A percentile compares a stretch with the other conserved stretches of the same genome.
These are phyloP conservation scores for Penicillium atrosanguineum DNA, from an alignment of 495 filamentous ascomycete species.

Conservation along the genomic window DNA sequence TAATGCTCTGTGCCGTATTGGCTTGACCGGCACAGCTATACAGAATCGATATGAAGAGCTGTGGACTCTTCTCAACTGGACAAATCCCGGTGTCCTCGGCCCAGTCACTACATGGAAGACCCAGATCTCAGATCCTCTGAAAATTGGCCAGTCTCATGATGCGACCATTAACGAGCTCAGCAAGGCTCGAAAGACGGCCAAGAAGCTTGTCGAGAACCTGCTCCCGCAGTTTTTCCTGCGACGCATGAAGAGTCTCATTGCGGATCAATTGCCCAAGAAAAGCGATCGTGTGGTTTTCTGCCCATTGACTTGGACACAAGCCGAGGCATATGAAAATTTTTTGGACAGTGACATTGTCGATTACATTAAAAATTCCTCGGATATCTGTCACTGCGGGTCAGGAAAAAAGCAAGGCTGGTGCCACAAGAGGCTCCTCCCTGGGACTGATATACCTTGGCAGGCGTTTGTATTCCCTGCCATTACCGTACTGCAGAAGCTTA, in stretches of 20 bases:
- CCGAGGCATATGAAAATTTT: slow-evolving; percentile 80
- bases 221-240: slow-evolving; percentile 91
- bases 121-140: slow-evolving; percentile 74
- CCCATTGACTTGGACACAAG: slow-evolving; percentile 78
- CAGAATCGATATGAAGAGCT: slow-evolving; percentile 98
- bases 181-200: slow-evolving; percentile 75
- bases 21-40: slow-evolving; percentile 92
- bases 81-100: slow-evolving; percentile 85
- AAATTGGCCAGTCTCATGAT: slow-evolving; percentile 86
- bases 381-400: slow-evolving; percentile 68
- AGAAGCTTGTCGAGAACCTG: slow-evolving; percentile 81
- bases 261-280: slow-evolving; percentile 94
- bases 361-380: slow-evolving; percentile 62
- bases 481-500: slow-evolving; percentile 74
- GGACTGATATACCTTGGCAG: slow-evolving; percentile 64
- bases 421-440: slow-evolving; percentile 59
- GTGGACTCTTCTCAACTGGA: slow-evolving; percentile 97
- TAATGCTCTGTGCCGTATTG: slow-evolving; percentile 90
- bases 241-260: slow-evolving; percentile 89
- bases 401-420: slow-evolving; percentile 79
- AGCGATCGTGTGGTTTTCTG: slow-evolving; percentile 94
- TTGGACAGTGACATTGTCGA: slow-evolving; percentile 68
- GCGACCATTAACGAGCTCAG: slow-evolving; percentile 84
- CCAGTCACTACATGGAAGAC: slow-evolving; percentile 74
- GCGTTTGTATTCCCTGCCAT: slow-evolving; percentile 84